Evolutionary conservation across 2,329 filamentous ascomycete species (phyloP).

Genomic region (Exophiala oligosperma): DNA sequence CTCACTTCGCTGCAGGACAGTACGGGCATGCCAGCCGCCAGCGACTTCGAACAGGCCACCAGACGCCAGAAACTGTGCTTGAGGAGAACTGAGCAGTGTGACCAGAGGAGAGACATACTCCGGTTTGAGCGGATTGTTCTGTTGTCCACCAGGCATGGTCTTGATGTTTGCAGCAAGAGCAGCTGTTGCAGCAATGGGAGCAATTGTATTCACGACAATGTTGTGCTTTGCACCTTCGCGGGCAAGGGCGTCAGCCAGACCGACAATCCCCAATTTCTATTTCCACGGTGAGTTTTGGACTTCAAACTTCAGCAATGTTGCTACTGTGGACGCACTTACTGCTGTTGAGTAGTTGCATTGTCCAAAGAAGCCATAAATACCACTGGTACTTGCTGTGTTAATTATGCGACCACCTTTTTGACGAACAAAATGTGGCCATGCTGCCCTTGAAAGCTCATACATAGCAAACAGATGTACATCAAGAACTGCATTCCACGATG

Average conservation of each 20-base stretch:
- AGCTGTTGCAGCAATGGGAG: constrained; percentile 91
- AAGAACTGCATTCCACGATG: constrained; percentile 85
- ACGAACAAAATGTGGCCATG: constrained; percentile 95
- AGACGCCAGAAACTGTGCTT: constrained; percentile 80
- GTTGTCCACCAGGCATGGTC: constrained; percentile 78
- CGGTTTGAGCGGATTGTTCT: constrained; percentile 95
- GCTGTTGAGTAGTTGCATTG: constrained; percentile 95
- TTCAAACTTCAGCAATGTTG: neutral
- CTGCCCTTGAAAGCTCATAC: constrained; percentile 94
- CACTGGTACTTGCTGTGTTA: constrained; percentile 94
- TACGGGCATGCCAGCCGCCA: constrained; percentile 86
- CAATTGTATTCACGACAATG: constrained; percentile 96
- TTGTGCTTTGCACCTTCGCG: constrained; percentile 95
- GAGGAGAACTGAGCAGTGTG: constrained; percentile 79
- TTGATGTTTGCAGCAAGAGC: constrained; percentile 87
- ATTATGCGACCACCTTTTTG: constrained; percentile 96
- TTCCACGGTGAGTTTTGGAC: constrained; percentile 3
- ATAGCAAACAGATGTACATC: constrained; percentile 91
- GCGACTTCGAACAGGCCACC: constrained; percentile 91
- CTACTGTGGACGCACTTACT: constrained; percentile 48
- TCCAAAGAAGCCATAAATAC: constrained; percentile 98
- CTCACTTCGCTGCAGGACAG: constrained; percentile 44
- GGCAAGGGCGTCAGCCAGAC: constrained; percentile 87
- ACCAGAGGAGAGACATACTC: constrained; percentile 96
- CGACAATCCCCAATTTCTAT: constrained; percentile 86